Base-by-base conservation (phyloP, 495 filamentous ascomycete species). In the Clavariopsis aquatica region DNA sequence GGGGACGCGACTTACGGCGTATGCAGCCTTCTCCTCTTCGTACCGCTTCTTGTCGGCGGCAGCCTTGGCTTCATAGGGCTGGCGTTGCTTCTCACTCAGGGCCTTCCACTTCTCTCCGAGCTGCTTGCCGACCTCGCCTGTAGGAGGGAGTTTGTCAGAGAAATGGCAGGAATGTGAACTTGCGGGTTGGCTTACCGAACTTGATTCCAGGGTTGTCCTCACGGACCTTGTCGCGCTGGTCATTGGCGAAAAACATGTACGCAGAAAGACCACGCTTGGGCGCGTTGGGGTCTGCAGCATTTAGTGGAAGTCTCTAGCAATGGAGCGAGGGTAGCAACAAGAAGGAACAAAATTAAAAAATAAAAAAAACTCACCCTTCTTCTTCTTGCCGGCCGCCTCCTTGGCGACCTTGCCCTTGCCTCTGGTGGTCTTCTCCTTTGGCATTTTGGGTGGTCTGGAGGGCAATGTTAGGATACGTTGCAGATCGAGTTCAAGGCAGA, bases 211-310 rank as follows among this genome's bases (percentile, higher is more conserved):
- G 93, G 83, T 99, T 98, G 79, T 99, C 94, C 75, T 95, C 90
- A 73, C 93, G 90, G 70, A 99, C 94, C 77, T 94, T 96, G 70
- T 98, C 94, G 70, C 94, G 92, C 78, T 96, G 89, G 76, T 98
- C 95, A 72, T 98, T 98, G 84, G 94, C 94, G 76, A 99, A 99
- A 86, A 98, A 99, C 94, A 99, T 99, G 86, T 99, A 99, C 54
- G 95, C 94, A 22, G 94, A 99, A 52, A 99, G 90, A 80, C 92
- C 95, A 79, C 94, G 90, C 90, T 98, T 99, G 74, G 94, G 94
- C 51, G 93, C 93, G 77, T 98, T 97, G 79, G 94, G 94, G 78
- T 98, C 94, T 98, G 67, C 1, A 15, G 19, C 47, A 13, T 61
- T 67, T 56, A 66, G 49, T 66, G 34, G 71, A 65, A 19, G 24